Percentiles rank a stretch among this genome's conserved stretches.
phyloP scores from a whole-genome alignment of 78 protist species.

The slime mould (Dictyostelium discoideum) region dicty_2.7 NC_007091.3:3168501-3169000 shows the following conservation, averaged over 20 bases:
- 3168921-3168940: too few relatives aligned
- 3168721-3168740: neutral
- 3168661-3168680: neutral
- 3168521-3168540: neutral
- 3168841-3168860: neutral
- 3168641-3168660: slow-evolving; percentile 7
- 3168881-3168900: too few relatives aligned
- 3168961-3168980: neutral
- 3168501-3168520: neutral
- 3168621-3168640: neutral
- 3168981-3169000: neutral
- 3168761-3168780: neutral
- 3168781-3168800: neutral
- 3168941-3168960: slow-evolving; percentile 15
- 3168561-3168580: neutral
- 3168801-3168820: neutral
- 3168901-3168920: too few relatives aligned
- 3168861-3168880: too few relatives aligned
- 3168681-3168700: neutral
- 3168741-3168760: neutral
- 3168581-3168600: neutral
- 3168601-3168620: neutral
- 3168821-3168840: neutral
- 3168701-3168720: neutral
- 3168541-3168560: neutral